phyloP scores from a whole-genome alignment of 2,329 filamentous ascomycete species.

The Arachnopeziza araneosa region DNA sequence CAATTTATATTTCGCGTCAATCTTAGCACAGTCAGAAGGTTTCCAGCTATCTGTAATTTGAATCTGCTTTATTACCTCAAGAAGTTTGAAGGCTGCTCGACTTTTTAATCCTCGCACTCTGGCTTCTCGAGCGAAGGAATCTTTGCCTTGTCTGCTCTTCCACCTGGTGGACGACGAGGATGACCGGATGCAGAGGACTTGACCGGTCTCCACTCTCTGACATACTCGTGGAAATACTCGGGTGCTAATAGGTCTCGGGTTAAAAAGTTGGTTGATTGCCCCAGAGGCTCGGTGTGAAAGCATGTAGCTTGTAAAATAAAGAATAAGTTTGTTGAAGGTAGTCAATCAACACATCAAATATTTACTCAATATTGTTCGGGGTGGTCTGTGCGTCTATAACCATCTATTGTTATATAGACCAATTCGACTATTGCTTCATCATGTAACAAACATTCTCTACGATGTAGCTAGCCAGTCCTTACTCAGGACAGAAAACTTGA shows the following conservation, averaged over 20 bases:
- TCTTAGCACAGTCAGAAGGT: conserved; percentile 40
- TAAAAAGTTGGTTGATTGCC: conserved; percentile 5
- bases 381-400: neutral
- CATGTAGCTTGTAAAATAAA: conserved; percentile 15
- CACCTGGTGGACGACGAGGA: conserved; percentile 67
- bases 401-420: no score
- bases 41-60: neutral
- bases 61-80: conserved; percentile 56
- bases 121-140: conserved; percentile 69
- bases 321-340: neutral
- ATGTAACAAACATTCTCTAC: no score
- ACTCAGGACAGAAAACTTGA: conserved; percentile 47
- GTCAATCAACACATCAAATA: neutral
- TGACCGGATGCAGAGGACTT: neutral
- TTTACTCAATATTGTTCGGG: neutral
- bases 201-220: neutral
- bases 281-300: conserved; percentile 20
- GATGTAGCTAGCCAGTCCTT: neutral
- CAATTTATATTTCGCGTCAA: conserved; percentile 74
- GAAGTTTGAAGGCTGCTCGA: conserved; percentile 85
- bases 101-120: conserved; percentile 78
- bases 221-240: neutral
- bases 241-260: neutral
- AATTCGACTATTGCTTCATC: no score
- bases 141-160: conserved; percentile 72